Evolutionary conservation across 2,329 filamentous ascomycete genomes (phyloP).

Genomic region (Fusarium concolor): DNA sequence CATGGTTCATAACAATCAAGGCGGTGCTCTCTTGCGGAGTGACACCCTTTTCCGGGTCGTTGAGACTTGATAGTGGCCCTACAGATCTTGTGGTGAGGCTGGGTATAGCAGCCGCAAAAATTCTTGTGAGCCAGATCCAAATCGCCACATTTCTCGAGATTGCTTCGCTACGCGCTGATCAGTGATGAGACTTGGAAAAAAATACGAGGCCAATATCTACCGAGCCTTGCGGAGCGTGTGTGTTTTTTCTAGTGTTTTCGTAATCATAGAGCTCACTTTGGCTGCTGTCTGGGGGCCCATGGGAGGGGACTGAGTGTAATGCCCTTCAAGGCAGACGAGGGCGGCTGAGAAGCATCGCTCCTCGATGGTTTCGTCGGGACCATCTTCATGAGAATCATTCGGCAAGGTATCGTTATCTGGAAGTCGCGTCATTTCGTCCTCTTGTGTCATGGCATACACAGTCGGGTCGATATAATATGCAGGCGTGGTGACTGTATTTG

Average conservation of each 20-base stretch:
- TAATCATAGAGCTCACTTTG: slow-evolving; percentile 67
- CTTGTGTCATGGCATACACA: slow-evolving; percentile 26
- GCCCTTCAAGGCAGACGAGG: slow-evolving; percentile 70
- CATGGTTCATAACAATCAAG: slow-evolving; percentile 72
- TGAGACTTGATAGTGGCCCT: slow-evolving; percentile 64
- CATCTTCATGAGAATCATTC: slow-evolving; percentile 33
- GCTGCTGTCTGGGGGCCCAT: slow-evolving; percentile 68
- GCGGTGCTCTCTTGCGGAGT: slow-evolving; percentile 72
- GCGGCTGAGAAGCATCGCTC: slow-evolving; percentile 71
- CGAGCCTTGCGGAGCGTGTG: slow-evolving; percentile 70
- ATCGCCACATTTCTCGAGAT: slow-evolving; percentile 72
- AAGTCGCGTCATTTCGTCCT: slow-evolving; percentile 44
- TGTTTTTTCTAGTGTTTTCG: slow-evolving; percentile 72
- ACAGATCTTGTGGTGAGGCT: slow-evolving; percentile 70
- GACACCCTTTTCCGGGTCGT: slow-evolving; percentile 66
- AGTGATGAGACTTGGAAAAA: slow-evolving; percentile 7
- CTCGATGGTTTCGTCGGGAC: slow-evolving; percentile 65
- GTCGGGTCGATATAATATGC: slow-evolving; percentile 9
- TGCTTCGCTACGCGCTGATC: slow-evolving; percentile 60
- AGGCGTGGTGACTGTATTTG: slow-evolving; percentile 18
- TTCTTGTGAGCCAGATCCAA: slow-evolving; percentile 73
- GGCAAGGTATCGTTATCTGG: slow-evolving; percentile 41
- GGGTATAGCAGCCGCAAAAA: slow-evolving; percentile 71
- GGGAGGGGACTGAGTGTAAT: slow-evolving; percentile 67
- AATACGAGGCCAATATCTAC: slow-evolving; percentile 51